Base-by-base conservation (phyloP, 208 protist genomes). In the Trypanosoma congolense region DNA sequence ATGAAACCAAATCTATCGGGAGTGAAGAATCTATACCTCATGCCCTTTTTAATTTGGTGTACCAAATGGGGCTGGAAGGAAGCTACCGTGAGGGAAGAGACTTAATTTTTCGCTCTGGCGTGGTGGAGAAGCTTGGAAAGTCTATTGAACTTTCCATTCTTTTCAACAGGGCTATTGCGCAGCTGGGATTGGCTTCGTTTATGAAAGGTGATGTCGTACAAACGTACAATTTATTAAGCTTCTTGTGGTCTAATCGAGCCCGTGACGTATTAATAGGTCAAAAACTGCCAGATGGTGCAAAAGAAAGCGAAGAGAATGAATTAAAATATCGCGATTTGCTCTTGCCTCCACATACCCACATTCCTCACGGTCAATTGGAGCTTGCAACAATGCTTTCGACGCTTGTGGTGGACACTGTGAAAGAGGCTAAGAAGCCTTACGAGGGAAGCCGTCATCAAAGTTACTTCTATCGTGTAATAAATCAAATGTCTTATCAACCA, bases 131-230 rank as follows among this genome's bases (percentile, higher is more conserved):
- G 48, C 46, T 83, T 59, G 48, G 44, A 24, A 58, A 46, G n/a
- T 68, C 50, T 41, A 42, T 64, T 31, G 56, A 68, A 36, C 71
- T 88, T 38, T 65, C 72, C n/a, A 77, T 90, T 48, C 42, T 90
- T 28, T 77, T 83, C 45, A 92, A 94, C 65, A 74, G 87, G 38
- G 75, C 75, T 30, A 76, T 94, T 58, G 76, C 79, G 3, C 87
- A 92, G 56, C 70, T 94, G 38, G 82, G 81, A 6, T 77, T 94
- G 52, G 65, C 81, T 46, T 83, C 87, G 28, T 94, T 94, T 60
- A 60, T 75, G 18, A 73, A 66, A 3, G 76, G 74, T 31, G 74
- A 90, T 52, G 74, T 90, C 45, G 21, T 62, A 6, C 60, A 83
- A 53, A 50, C 83, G 12, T 85, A 89, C 64, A 61, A 78, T 42